Evolutionary conservation across 768 basidiomycete genomes (phyloP).

Genomic region (Serendipita sp.): DNA sequence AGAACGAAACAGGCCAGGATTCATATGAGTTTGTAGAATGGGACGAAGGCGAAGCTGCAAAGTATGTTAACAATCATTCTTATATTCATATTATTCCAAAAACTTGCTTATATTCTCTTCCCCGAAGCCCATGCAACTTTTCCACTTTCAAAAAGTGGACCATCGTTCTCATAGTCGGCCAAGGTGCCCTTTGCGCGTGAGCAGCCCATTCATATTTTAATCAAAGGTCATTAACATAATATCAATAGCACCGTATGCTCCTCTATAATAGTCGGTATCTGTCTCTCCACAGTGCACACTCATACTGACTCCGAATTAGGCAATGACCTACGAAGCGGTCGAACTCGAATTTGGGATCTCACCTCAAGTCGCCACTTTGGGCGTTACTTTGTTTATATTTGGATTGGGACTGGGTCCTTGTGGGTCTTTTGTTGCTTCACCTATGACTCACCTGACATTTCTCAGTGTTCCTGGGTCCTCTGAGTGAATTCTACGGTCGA

Average conservation of each 20-base stretch:
- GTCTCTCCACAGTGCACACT: neutral
- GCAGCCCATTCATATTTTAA: neutral
- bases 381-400: constrained; percentile 29
- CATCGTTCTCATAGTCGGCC: constrained; percentile 14
- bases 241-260: constrained; percentile 21
- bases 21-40: constrained; percentile 1
- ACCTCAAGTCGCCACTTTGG: constrained; percentile 33
- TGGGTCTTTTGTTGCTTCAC: constrained; percentile 28
- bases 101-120: neutral
- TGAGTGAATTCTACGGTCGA: constrained; percentile 44
- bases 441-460: neutral
- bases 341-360: constrained; percentile 37
- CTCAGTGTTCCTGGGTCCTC: constrained; percentile 16
- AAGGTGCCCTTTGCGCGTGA: constrained; percentile 10
- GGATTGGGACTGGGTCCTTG: constrained; percentile 23
- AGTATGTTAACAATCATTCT: neutral
- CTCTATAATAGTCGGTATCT: constrained; percentile 19
- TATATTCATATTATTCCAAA: neutral
- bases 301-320: constrained; percentile 18
- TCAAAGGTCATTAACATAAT: constrained; percentile 11
- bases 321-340: constrained; percentile 47
- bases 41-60: neutral
- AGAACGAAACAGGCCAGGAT: neutral
- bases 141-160: constrained; percentile 14
- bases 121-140: constrained; percentile 11